Base-by-base conservation (phyloP, 2,329 filamentous ascomycete species). In the Pseudogymnoascus pannorum region DNA sequence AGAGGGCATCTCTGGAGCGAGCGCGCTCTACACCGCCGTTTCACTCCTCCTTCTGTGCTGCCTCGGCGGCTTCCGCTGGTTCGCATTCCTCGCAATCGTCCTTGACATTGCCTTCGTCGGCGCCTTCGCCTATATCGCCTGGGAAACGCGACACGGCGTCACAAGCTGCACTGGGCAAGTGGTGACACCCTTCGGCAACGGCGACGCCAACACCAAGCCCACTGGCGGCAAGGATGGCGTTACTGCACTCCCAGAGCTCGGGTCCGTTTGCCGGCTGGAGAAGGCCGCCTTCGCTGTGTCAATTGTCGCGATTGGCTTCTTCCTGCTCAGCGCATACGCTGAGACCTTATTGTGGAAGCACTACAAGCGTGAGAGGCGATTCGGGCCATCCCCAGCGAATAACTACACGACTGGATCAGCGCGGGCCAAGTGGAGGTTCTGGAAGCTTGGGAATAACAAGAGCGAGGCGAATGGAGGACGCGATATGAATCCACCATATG, bases 71-170 rank as follows among this genome's bases (percentile, higher is more conserved):
- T 81, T 88, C 64, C 78, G 81, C 4, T 79, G 93, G 73, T 87
- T 92, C 63, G 88, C 89, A 3, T 80, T 87, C 69, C 66, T 94
- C 60, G 89, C 84, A 65, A 84, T 96, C 65, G 64, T 92, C 22
- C 78, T 97, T 57, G 91, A 97, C 70, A 68, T 94, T 60, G 82
- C 82, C 69, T 96, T 96, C 74, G 76, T 85, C 59, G 90, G 82
- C 40, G 85, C 80, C 62, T 94, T 94, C 78, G 83, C 95, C 70
- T 95, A 92, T 70, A 83, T 97, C 63, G 91, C 92, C 0, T 78
- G 87, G 57, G 80, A 90, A 65, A 92, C 89, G 63, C 82, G 88
- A 36, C 75, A 83, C 61, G 92, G 92, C 36, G 83, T 84, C 0
- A 75, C 80, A 64, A 81, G 76, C 58, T 97, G 92, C 77, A 79